A percentile compares a stretch with the other conserved stretches of the same genome.
phyloP scores from a whole-genome alignment of 2,329 filamentous ascomycete genomes.

The Colletotrichum chrysophilum region DNA sequence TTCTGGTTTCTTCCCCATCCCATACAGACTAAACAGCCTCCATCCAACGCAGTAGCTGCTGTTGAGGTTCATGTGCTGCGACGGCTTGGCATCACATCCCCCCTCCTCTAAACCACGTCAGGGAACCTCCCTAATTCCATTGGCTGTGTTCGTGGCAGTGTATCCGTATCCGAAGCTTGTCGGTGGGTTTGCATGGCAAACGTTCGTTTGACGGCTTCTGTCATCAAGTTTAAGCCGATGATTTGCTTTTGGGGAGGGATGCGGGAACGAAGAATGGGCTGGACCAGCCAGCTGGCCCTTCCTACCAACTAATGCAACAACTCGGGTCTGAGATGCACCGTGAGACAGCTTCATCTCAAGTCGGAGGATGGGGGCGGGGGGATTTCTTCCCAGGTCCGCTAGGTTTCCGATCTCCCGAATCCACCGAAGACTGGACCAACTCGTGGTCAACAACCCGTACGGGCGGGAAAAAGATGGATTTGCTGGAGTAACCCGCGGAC shows the following conservation, averaged over 20 bases:
- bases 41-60: neutral
- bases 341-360: constrained; percentile 22
- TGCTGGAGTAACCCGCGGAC: neutral
- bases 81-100: constrained; percentile 2
- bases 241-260: neutral
- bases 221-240: constrained; percentile 19
- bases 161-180: constrained; percentile 2
- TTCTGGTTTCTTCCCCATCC: neutral
- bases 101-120: neutral
- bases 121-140: neutral
- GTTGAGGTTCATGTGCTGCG: neutral
- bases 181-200: neutral
- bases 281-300: neutral
- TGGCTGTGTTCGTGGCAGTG: neutral
- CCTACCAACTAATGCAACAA: constrained; percentile 9
- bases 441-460: neutral
- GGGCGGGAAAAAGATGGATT: neutral
- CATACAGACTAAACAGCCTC: neutral
- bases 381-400: neutral
- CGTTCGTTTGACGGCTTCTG: constrained; percentile 12
- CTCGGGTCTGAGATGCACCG: constrained; percentile 18
- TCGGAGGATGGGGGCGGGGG: constrained; percentile 8
- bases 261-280: neutral
- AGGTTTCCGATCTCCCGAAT: constrained; percentile 19
- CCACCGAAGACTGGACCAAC: constrained; percentile 19